phyloP scores from a whole-genome alignment of 176 grass and related monocot species.

The Eragrostis nindensis region DNA sequence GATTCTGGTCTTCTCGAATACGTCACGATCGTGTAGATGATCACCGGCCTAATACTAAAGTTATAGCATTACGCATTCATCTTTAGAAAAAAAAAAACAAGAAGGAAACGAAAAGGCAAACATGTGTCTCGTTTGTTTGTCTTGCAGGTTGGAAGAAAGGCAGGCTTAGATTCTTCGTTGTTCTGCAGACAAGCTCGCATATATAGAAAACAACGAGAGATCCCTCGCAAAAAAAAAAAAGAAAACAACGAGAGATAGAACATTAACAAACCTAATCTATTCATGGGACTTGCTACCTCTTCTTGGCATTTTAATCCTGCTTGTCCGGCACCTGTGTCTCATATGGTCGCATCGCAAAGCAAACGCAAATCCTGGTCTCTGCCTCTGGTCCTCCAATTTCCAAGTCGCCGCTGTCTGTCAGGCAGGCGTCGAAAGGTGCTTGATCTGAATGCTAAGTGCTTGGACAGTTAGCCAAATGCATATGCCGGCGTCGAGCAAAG shows the following conservation, averaged over 20 bases:
- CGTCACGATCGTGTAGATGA: background rate
- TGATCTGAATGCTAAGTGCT: slow-evolving; percentile 15
- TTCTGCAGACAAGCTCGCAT: background rate
- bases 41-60: background rate
- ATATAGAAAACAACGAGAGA: slow-evolving; percentile 9
- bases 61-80: background rate
- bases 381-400: background rate
- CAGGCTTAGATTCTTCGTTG: background rate
- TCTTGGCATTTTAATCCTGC: background rate
- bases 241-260: background rate
- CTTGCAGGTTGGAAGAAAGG: background rate
- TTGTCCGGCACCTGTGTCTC: slow-evolving; percentile 4
- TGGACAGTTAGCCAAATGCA: slow-evolving; percentile 27
- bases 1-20: background rate
- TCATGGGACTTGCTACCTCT: background rate
- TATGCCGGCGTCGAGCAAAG: slow-evolving; percentile 5
- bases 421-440: slow-evolving; percentile 32
- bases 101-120: background rate
- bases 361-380: background rate
- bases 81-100: background rate
- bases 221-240: no score
- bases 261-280: background rate
- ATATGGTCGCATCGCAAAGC: background rate
- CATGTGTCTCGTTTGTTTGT: slow-evolving; percentile 24
- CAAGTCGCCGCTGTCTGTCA: slow-evolving; percentile 23